These are phyloP conservation scores for Flueggea neowawraea DNA, from an alignment of 441 rosid genomes.

Conservation along the genomic window DNA sequence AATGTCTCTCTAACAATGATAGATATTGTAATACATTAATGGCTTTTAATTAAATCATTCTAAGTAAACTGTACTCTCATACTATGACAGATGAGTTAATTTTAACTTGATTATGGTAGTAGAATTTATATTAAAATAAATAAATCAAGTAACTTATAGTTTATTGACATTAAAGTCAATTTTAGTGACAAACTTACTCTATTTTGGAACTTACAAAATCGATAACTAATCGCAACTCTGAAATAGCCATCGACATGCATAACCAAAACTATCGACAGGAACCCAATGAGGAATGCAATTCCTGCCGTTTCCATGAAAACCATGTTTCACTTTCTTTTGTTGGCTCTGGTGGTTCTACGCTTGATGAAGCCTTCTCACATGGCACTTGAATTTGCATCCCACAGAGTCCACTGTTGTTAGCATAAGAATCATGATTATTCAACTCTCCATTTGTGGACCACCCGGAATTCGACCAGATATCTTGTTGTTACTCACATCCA, in stretches of 20 bases:
- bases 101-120: no score
- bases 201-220: no score
- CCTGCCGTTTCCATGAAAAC: constrained; percentile 25
- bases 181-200: no score
- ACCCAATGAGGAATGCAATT: constrained; percentile 22
- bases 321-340: constrained; percentile 3
- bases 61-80: no score
- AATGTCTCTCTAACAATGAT: no score
- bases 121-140: no score
- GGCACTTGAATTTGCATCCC: constrained; percentile 33
- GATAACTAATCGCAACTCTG: no score
- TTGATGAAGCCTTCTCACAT: constrained; percentile 9
- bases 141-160: no score
- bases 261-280: constrained; percentile 7
- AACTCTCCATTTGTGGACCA: constrained; percentile 34
- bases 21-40: no score
- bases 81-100: no score
- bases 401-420: constrained; percentile 28
- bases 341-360: neutral
- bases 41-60: no score
- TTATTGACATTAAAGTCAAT: no score
- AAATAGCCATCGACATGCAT: constrained; percentile 13
- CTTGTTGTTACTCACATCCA: constrained; percentile 36
- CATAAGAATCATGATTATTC: constrained; percentile 27
- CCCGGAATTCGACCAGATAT: constrained; percentile 30